Evolutionary conservation across 2,329 filamentous ascomycete genomes (phyloP).

Genomic region (Neurospora sp.): DNA sequence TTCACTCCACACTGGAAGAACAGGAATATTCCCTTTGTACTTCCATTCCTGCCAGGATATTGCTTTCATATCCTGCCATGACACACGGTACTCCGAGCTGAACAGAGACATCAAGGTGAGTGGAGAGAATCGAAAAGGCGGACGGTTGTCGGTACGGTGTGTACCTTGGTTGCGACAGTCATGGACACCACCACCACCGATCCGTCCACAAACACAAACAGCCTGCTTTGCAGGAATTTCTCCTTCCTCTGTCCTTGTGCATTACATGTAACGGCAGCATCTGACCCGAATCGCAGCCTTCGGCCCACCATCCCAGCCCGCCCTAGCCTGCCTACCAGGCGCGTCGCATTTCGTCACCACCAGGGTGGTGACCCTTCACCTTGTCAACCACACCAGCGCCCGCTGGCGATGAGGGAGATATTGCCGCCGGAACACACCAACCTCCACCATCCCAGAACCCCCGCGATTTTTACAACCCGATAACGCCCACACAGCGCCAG

Average conservation of each 20-base stretch:
- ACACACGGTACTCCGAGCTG: constrained; percentile 7
- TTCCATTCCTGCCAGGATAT: constrained; percentile 9
- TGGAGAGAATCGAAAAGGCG: constrained; percentile 1
- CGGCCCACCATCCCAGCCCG: neutral
- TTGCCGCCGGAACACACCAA: constrained; percentile 37
- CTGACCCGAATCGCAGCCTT: neutral
- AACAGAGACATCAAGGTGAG: constrained; percentile 12
- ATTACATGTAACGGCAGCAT: neutral
- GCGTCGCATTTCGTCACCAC: constrained; percentile 16
- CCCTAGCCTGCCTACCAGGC: neutral
- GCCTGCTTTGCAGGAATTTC: neutral
- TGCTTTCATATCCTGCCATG: constrained; percentile 11
- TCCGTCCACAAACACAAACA: neutral
- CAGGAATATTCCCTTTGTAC: constrained; percentile 12
- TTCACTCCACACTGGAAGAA: constrained; percentile 2
- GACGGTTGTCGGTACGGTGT: neutral
- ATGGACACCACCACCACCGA: neutral
- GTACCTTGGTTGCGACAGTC: neutral
- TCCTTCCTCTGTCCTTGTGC: neutral
- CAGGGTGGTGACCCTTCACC: constrained; percentile 26
- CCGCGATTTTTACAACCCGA: constrained; percentile 43
- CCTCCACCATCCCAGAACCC: constrained; percentile 38
- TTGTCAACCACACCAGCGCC: constrained; percentile 35
- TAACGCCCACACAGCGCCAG: constrained; percentile 29
- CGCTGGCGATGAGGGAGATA: constrained; percentile 25